phyloP scores from a whole-genome alignment of 306 rosid species.

The Cyamopsis tetragonoloba region DNA sequence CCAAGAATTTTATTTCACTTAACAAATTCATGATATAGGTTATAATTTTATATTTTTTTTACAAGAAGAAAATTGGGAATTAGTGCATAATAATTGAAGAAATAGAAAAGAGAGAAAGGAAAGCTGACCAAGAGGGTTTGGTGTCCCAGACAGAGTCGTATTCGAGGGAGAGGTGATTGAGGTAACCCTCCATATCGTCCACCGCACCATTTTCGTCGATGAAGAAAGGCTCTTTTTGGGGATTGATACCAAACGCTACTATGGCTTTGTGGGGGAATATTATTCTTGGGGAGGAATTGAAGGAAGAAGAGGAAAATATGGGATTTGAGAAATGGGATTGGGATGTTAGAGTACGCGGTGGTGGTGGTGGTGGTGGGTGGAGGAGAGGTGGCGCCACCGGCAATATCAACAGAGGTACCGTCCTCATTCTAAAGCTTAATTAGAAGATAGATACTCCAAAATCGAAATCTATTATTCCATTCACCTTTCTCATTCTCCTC shows the following conservation, averaged over 20 bases:
- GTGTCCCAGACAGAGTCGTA: slow-evolving; percentile 98
- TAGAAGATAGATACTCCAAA: no score
- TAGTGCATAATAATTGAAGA: background rate
- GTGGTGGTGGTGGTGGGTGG: slow-evolving; percentile 14
- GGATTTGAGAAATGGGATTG: slow-evolving; percentile 28
- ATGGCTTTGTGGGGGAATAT: slow-evolving; percentile 9
- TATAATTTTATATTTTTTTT: no score
- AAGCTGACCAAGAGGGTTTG: slow-evolving; percentile 75
- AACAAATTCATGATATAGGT: background rate
- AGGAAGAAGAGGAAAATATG: slow-evolving; percentile 13
- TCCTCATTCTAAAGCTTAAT: slow-evolving; percentile 38
- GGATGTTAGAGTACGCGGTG: background rate
- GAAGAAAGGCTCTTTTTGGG: slow-evolving; percentile 52
- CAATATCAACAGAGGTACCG: slow-evolving; percentile 20
- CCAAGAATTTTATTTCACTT: background rate
- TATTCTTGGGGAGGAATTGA: slow-evolving; percentile 12
- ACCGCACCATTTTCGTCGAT: slow-evolving; percentile 62
- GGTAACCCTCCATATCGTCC: slow-evolving; percentile 85
- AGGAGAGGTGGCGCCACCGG: slow-evolving; percentile 20
- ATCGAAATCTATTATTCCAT: no score
- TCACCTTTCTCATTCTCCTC: no score
- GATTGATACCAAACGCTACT: slow-evolving; percentile 30
- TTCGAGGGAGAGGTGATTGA: slow-evolving; percentile 74
- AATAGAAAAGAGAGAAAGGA: background rate
- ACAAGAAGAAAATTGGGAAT: no score